Base-by-base conservation (phyloP, 2,329 filamentous ascomycete genomes). In the Aspergillus quadrilineatus region DNA sequence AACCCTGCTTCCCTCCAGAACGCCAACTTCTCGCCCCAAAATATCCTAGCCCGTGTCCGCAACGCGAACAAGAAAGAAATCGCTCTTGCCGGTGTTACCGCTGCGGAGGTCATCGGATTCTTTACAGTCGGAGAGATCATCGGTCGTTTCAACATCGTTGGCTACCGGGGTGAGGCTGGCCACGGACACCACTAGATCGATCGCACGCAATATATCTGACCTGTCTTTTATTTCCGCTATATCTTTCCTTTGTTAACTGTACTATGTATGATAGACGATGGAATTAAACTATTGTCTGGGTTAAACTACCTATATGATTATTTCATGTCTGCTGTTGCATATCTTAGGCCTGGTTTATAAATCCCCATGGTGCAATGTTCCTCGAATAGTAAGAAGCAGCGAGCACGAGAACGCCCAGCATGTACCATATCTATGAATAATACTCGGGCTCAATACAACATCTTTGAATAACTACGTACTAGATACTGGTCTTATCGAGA, bases 101-200 rank as follows among this genome's bases (percentile, higher is more conserved):
- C 82, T 47, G 92, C 92, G 55, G 93, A 99, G 80, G 84, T 91
- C 50, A 79, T 99, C 65, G 94, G 94, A 60, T 99, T 99, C 85
- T 99, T 97, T 84, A 95, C 92, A 60, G 85, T 97, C 54, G 94
- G 94, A 64, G 92, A 97, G 84, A 97, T 99, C 77, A 87, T 99
- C 69, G 94, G 94, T 69, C 85, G 92, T 71, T 86, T 94, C 80
- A 97, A 99, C 89, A 77, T 99, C 67, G 83, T 99, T 67, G 94
- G 94, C 63, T 99, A 99, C 84, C 85, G 84, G 77, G 89, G 89
- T 72, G 85, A 89, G 73, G 72, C 74, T 63, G 75, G 75, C 61
- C 82, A 76, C 61, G 64, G 61, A 60, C 70, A 74, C 69, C 73
- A 73, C 61, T 61, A 66, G 64, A 64, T 61, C 57, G 65, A 59